A percentile compares a stretch with the other conserved stretches of the same genome.
Evolutionary conservation across 768 basidiomycete species (phyloP).

Genomic region (Tricholoma matsutake): DNA sequence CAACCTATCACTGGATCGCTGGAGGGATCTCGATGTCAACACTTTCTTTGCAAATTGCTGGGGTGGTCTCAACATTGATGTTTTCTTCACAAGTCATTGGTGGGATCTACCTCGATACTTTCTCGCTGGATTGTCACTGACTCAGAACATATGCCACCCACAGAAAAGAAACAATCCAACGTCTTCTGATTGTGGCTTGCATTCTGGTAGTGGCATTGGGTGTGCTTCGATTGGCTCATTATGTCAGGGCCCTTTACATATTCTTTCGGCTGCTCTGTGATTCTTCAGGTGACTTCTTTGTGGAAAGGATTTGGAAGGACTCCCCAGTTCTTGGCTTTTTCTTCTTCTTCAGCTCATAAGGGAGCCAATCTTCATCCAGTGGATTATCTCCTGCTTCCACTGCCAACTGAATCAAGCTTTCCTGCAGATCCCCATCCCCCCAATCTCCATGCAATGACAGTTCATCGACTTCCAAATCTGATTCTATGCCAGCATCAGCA

Average conservation of each 20-base stretch:
- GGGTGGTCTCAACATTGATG: background rate
- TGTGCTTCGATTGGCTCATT: background rate
- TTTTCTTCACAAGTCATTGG: background rate
- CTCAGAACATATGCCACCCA: background rate
- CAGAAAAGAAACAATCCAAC: background rate
- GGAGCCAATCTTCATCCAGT: slow-evolving; percentile 9
- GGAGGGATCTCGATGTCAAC: no score
- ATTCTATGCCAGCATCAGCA: no score
- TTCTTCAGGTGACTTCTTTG: background rate
- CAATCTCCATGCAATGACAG: background rate
- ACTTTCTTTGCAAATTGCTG: no score
- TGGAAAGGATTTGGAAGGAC: background rate
- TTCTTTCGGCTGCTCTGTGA: background rate
- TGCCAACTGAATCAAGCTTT: background rate
- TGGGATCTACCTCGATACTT: background rate
- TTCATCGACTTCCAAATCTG: slow-evolving; percentile 1
- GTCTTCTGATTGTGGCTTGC: background rate
- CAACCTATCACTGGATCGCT: no score
- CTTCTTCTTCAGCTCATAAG: slow-evolving; percentile 4
- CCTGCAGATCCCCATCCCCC: background rate
- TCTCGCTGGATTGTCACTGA: background rate
- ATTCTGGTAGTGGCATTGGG: background rate
- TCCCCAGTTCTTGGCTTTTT: background rate
- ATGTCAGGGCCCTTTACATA: no score
- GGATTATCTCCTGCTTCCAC: no score